Conservation (phyloP, 257 asterid species). For the Prunella vulgaris region DNA sequence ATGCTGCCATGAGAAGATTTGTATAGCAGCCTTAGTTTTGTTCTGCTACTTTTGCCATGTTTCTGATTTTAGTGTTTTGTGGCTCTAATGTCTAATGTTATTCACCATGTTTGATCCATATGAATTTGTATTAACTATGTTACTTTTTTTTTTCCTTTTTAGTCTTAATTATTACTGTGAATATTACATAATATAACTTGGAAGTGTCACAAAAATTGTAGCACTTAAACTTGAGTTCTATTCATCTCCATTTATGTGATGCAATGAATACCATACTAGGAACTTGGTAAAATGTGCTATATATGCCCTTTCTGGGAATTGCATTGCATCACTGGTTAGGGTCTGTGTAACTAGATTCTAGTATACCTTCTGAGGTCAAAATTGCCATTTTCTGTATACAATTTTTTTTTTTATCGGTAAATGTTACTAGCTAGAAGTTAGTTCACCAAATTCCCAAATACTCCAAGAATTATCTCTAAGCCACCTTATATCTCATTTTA, state of each 20-base stretch:
- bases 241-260: background rate
- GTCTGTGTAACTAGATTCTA: too few relatives aligned
- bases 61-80: conserved; percentile 16
- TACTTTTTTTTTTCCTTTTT: background rate
- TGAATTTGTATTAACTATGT: background rate
- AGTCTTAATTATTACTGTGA: background rate
- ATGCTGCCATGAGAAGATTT: conserved; percentile 27
- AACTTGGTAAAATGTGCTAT: background rate
- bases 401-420: too few relatives aligned
- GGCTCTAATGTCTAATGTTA: conserved; percentile 22
- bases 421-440: too few relatives aligned
- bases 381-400: too few relatives aligned
- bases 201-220: too few relatives aligned
- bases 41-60: background rate
- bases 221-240: background rate
- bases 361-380: too few relatives aligned
- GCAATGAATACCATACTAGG: background rate
- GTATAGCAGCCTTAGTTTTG: conserved; percentile 40
- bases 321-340: background rate
- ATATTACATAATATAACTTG: background rate
- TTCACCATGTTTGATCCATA: too few relatives aligned
- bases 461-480: too few relatives aligned
- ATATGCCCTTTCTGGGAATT: background rate
- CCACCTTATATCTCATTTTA: too few relatives aligned
- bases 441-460: too few relatives aligned